Percentiles rank a stretch among this genome's conserved stretches.
Evolutionary conservation across 805 yeast species (phyloP).

Genomic region (Teunomyces atbi): DNA sequence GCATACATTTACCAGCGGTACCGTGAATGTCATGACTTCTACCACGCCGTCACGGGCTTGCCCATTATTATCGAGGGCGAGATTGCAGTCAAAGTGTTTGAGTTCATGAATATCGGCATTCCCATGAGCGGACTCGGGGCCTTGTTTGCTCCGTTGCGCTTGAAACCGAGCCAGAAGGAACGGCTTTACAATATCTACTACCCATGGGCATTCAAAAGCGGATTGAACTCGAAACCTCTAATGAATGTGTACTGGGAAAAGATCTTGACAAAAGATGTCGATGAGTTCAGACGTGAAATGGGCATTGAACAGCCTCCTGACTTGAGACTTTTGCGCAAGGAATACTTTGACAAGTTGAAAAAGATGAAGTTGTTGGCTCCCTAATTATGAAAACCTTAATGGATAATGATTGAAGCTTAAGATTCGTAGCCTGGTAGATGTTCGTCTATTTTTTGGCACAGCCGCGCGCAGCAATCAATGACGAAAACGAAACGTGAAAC

Average conservation of each 20-base stretch:
- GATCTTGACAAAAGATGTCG: conserved; percentile 65
- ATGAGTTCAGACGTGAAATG: conserved; percentile 66
- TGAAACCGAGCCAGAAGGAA: conserved; percentile 59
- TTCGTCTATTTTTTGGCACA: neutral
- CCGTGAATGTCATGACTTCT: conserved; percentile 95
- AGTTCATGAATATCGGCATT: conserved; percentile 85
- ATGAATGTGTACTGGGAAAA: conserved; percentile 94
- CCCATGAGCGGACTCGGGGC: conserved; percentile 97
- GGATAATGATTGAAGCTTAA: neutral
- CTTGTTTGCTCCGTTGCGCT: conserved; percentile 78
- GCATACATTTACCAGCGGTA: conserved; percentile 93
- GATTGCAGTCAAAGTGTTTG: conserved; percentile 87
- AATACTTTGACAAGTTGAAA: conserved; percentile 31
- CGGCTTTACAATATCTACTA: conserved; percentile 68
- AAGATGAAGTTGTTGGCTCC: conserved; percentile 14
- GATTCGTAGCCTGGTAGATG: too few species aligned
- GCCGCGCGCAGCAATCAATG: neutral
- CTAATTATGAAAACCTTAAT: neutral
- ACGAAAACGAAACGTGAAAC: neutral
- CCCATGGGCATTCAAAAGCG: conserved; percentile 84
- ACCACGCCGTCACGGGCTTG: conserved; percentile 85
- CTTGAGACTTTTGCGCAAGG: conserved; percentile 61
- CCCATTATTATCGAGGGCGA: conserved; percentile 97
- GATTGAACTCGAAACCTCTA: conserved; percentile 69
- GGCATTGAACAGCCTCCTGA: conserved; percentile 76